Evolutionary conservation across 139 green algal species (phyloP).

Genomic region (Tetraselmis chui): DNA sequence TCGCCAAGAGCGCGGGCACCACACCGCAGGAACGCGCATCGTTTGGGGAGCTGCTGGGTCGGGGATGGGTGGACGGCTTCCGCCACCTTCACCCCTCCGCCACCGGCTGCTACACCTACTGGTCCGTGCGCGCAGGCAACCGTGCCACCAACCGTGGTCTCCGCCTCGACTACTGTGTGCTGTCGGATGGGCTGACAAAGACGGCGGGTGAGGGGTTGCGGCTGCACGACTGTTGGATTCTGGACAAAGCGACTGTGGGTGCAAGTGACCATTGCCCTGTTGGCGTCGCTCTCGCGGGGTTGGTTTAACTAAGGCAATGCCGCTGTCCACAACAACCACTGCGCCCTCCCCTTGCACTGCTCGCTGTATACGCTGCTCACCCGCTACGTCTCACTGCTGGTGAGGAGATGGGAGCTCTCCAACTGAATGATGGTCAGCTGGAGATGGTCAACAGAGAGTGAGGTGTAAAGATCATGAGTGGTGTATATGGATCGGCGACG

Average conservation of each 20-base stretch:
- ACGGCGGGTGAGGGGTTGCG: neutral
- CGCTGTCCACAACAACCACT: no score
- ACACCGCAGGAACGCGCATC: conserved; percentile 19
- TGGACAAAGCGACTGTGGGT: neutral
- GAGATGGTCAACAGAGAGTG: no score
- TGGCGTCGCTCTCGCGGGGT: neutral
- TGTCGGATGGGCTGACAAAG: neutral
- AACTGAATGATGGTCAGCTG: no score
- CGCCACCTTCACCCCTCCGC: conserved; percentile 12
- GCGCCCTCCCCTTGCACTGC: no score
- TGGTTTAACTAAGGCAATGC: no score
- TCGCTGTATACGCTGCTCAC: no score
- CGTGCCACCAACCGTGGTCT: conserved; percentile 23
- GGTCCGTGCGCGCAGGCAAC: conserved; percentile 17
- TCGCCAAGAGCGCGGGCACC: conserved; percentile 24
- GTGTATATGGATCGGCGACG: no score
- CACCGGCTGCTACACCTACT: conserved; percentile 21
- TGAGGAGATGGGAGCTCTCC: no score
- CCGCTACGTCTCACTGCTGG: no score
- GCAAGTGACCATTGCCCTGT: neutral
- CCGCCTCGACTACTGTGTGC: conserved; percentile 25
- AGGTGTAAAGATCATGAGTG: no score
- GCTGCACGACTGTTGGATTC: neutral
- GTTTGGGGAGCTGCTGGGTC: conserved; percentile 14
- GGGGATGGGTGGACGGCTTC: conserved; percentile 20